phyloP scores from a whole-genome alignment of 106 monocot genomes.

The Triglochin maritima region DNA sequence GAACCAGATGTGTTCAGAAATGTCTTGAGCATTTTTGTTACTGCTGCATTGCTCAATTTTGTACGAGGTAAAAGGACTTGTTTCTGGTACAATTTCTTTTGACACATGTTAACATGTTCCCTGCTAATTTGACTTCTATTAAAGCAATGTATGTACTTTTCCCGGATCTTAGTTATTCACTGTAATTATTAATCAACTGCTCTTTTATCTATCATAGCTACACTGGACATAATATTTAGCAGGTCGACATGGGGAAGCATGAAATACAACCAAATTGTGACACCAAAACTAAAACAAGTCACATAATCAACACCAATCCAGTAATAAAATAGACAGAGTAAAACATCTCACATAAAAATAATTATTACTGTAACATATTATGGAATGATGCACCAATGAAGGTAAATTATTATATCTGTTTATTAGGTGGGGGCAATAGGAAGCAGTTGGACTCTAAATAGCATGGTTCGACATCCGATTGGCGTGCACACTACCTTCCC shows the following conservation, averaged over 20 bases:
- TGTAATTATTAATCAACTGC: no score
- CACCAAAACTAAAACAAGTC: no score
- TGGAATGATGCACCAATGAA: no score
- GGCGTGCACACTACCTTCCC: no score
- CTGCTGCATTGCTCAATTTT: constrained; percentile 89
- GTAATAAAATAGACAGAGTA: no score
- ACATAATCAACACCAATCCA: no score
- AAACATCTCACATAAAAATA: no score
- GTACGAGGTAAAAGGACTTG: constrained; percentile 44
- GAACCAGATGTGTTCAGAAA: constrained; percentile 77
- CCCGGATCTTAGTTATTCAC: not conserved
- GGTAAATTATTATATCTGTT: no score
- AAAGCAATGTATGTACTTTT: not conserved
- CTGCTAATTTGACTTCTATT: not conserved
- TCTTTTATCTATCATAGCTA: constrained; percentile 37
- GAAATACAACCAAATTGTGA: constrained; percentile 63
- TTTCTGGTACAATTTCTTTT: not conserved
- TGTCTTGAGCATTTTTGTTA: constrained; percentile 84
- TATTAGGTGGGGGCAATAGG: no score
- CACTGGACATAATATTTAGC: constrained; percentile 80
- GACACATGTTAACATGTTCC: not conserved
- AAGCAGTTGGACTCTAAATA: no score
- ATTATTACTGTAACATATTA: no score
- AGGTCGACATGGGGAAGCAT: constrained; percentile 95
- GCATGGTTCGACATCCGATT: no score